phyloP scores from a whole-genome alignment of 495 filamentous ascomycete genomes.

The Aspergillus coremiiformis region DNA sequence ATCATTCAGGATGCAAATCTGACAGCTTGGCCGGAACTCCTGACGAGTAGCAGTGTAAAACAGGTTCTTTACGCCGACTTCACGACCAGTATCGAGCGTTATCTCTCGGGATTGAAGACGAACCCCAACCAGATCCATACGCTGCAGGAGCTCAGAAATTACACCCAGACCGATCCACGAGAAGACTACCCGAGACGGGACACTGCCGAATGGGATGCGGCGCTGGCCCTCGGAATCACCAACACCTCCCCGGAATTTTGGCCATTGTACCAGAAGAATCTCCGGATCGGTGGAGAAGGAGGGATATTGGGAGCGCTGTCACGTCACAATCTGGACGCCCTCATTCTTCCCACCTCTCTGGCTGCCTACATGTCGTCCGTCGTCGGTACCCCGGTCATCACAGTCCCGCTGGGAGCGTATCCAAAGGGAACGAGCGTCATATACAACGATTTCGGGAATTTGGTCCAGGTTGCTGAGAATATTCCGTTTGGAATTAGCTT shows the following conservation, averaged over 20 bases:
- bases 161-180: conserved; percentile 34
- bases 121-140: conserved; percentile 42
- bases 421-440: conserved; percentile 37
- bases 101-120: conserved; percentile 36
- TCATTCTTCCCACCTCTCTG: conserved; percentile 43
- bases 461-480: conserved; percentile 39
- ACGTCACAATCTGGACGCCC: conserved; percentile 40
- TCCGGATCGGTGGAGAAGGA: conserved; percentile 39
- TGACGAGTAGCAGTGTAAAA: conserved; percentile 17
- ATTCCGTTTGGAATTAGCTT: conserved; percentile 55
- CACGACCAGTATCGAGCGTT: conserved; percentile 32
- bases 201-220: conserved; percentile 39
- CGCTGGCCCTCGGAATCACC: conserved; percentile 29
- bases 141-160: conserved; percentile 35
- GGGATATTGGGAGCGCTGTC: conserved; percentile 44
- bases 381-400: conserved; percentile 44
- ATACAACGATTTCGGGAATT: conserved; percentile 29
- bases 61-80: conserved; percentile 41
- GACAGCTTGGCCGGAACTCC: conserved; percentile 39
- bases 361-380: conserved; percentile 39
- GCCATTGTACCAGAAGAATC: conserved; percentile 35
- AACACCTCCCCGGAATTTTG: conserved; percentile 39
- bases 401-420: conserved; percentile 47
- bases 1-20: conserved; percentile 49
- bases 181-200: conserved; percentile 47